Evolutionary conservation across 192 early-diverging fungal species (phyloP).

Genomic region (Linnemannia elongata): DNA sequence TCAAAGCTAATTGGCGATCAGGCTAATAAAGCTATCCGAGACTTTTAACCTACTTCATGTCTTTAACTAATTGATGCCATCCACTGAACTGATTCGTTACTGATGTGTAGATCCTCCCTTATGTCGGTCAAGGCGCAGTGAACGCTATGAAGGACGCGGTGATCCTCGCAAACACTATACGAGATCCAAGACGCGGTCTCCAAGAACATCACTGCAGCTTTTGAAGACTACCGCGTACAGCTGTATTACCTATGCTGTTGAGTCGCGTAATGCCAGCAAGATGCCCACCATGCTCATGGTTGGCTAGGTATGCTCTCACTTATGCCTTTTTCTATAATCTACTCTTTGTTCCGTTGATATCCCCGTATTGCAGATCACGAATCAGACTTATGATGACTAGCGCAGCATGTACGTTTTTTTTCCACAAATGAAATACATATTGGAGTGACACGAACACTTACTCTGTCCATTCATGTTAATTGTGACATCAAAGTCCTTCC

Average conservation of each 20-base stretch:
- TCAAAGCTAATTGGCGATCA: not conserved
- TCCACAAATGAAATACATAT: too few relatives aligned
- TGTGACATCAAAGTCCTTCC: not conserved
- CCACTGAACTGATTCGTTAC: not conserved
- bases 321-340: not conserved
- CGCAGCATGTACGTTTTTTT: too few relatives aligned
- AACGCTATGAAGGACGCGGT: conserved; percentile 14
- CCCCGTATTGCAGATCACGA: not conserved
- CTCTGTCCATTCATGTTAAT: not conserved
- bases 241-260: conserved; percentile 5
- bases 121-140: not conserved
- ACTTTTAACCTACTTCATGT: not conserved
- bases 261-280: not conserved
- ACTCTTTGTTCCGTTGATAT: not conserved
- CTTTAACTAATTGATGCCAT: not conserved
- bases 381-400: not conserved
- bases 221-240: conserved; percentile 1
- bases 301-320: not conserved
- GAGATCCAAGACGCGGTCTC: not conserved
- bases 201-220: not conserved
- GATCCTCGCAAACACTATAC: conserved; percentile 3
- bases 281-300: not conserved
- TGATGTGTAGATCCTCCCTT: not conserved
- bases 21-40: not conserved
- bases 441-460: too few relatives aligned